Percentiles rank a stretch among this genome's conserved stretches.
These are phyloP conservation scores for Elaphomyces granulatus DNA, from an alignment of 495 filamentous ascomycete genomes.

Conservation along the genomic window DNA sequence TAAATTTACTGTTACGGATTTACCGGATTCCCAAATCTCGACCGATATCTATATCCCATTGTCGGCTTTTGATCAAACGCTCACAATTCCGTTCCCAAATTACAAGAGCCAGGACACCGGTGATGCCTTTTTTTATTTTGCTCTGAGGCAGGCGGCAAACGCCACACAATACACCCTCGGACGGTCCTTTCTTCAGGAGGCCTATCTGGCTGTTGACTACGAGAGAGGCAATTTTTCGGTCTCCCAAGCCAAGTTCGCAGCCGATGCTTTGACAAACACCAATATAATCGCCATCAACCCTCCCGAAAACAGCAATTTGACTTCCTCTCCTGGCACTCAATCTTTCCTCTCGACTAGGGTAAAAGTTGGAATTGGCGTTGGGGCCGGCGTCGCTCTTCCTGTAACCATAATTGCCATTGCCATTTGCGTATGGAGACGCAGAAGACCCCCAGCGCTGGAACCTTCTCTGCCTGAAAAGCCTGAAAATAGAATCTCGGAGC, in stretches of 20 bases:
- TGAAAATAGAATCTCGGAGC: not conserved
- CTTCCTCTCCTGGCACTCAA: constrained; percentile 8
- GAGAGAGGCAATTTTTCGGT: constrained; percentile 42
- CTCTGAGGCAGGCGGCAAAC: constrained; percentile 39
- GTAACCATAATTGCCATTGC: not conserved
- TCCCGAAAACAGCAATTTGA: constrained; percentile 31
- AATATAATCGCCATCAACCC: constrained; percentile 35
- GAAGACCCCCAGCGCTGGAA: no score
- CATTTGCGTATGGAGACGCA: not conserved
- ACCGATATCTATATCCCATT: constrained; percentile 51
- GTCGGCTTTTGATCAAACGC: constrained; percentile 44
- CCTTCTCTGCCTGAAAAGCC: not conserved
- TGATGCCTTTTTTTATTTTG: constrained; percentile 41
- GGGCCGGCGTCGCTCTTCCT: not conserved
- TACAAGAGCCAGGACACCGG: not conserved
- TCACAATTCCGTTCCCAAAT: constrained; percentile 39
- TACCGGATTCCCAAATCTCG: constrained; percentile 23
- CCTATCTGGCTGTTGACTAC: constrained; percentile 53
- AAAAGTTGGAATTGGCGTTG: constrained; percentile 5
- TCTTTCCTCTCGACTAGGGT: constrained; percentile 1
- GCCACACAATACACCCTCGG: constrained; percentile 46
- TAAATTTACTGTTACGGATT: constrained; percentile 42
- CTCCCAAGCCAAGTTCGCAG: constrained; percentile 39
- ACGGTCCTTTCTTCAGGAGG: constrained; percentile 56
- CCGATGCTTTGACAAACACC: constrained; percentile 27